Base-by-base conservation (phyloP, 306 rosid genomes). In the Cucurbita maxima region DNA sequence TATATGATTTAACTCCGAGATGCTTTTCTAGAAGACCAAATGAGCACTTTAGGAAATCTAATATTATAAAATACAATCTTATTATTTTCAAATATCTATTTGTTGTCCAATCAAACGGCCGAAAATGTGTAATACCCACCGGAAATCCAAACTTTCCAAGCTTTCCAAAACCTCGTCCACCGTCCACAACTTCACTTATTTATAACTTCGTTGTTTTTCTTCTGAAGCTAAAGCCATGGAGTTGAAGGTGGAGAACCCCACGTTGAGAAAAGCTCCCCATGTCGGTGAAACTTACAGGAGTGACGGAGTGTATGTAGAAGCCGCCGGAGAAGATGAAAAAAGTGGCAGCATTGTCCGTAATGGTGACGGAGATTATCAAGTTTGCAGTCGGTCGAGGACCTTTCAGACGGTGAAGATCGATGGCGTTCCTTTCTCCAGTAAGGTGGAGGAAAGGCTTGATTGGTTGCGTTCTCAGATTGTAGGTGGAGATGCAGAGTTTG, bases 391-490 rank as follows among this genome's bases (percentile, higher is more conserved):
- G 10, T 66, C 38, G 54, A 41, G 71, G 52, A 41, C 71, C 4
- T 41, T 63, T 22, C 38, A 19, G 37, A 44, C 56, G 56, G 11
- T 13, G 43, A 36, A 22, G 22, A 69, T 25, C 20, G 58, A 16
- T 9, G 58, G 43, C 4, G 44, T 14, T 48, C 57, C 41, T 2
- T 25, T 47, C n/a, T 25, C 40, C 22, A 25, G 8, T 15, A 48
- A 0, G 19, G 61, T 4, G 43, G 72, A 61, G 60, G 57, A 18
- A 58, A 25, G 76, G 19, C 71, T 15, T 12, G 14, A 1, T 34
- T 92, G 98, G 98, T 2, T 92, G 6, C 73, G 87, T 1, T 86
- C 89, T 1, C 89, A 90, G 74, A 83, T 88, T 13, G 73, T 90
- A 4, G 98, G 98, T 3, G 74, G 71, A 0, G 76, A 80, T 40